phyloP scores from a whole-genome alignment of 495 filamentous ascomycete genomes.

The Penicillium cinerascens region DNA sequence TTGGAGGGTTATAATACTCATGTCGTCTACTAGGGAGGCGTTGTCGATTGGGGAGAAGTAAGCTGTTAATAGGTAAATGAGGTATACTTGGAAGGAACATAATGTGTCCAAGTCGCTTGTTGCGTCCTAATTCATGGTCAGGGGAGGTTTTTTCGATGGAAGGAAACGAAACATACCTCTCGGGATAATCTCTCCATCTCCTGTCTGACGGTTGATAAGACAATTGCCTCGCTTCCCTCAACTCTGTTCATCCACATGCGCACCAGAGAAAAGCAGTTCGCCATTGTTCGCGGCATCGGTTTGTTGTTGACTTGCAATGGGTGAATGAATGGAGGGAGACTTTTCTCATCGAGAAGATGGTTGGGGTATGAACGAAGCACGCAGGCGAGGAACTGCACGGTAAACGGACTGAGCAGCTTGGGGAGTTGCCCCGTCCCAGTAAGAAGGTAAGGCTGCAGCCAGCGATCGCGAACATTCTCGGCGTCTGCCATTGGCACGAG shows the following conservation, averaged over 20 bases:
- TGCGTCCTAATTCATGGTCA: conserved; percentile 7
- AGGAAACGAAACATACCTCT: conserved; percentile 5
- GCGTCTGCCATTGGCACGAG: conserved; percentile 34
- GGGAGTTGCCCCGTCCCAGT: conserved; percentile 30
- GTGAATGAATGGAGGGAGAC: conserved; percentile 41
- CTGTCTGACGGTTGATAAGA: conserved; percentile 24
- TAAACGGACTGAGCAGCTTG: conserved; percentile 32
- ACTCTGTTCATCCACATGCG: conserved; percentile 39
- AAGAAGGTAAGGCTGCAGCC: conserved; percentile 37
- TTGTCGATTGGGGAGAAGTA: conserved; percentile 35
- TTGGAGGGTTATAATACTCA: conserved; percentile 43
- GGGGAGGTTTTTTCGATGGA: neutral
- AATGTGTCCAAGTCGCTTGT: conserved; percentile 29
- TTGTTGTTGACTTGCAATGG: conserved; percentile 19
- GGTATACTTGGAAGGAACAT: conserved; percentile 46
- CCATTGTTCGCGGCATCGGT: conserved; percentile 25
- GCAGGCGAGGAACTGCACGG: conserved; percentile 35
- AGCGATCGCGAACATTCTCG: conserved; percentile 33
- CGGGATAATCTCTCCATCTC: conserved; percentile 36
- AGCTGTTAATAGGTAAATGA: conserved; percentile 43
- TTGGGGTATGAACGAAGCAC: conserved; percentile 38
- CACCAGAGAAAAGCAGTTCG: conserved; percentile 42
- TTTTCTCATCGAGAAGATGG: conserved; percentile 21
- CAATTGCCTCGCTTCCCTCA: conserved; percentile 37
- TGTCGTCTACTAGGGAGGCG: conserved; percentile 19